phyloP scores from a whole-genome alignment of 2,329 filamentous ascomycete genomes.

The Diaporthe sp. region DNA sequence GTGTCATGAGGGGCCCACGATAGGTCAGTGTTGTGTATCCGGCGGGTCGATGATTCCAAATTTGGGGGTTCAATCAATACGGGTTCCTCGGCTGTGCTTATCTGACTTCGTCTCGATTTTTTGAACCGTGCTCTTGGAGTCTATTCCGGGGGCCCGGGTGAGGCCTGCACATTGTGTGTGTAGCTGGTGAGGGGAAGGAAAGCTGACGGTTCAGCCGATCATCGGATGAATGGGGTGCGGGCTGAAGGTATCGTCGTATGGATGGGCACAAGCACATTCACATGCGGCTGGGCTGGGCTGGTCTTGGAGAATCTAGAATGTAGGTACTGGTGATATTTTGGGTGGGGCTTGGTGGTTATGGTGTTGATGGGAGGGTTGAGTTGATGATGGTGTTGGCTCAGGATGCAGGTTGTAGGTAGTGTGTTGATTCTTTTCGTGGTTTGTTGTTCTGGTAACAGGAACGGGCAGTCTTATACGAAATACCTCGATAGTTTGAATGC shows the following conservation, averaged over 20 bases:
- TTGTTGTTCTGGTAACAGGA: too few relatives aligned
- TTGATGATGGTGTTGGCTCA: too few relatives aligned
- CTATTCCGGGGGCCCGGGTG: neutral
- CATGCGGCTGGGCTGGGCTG: too few relatives aligned
- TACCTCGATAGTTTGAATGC: too few relatives aligned
- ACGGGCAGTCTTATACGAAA: too few relatives aligned
- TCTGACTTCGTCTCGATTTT: neutral
- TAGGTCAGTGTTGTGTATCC: neutral
- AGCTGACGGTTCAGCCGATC: slow-evolving; percentile 8
- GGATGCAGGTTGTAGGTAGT: too few relatives aligned
- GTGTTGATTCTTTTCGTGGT: too few relatives aligned
- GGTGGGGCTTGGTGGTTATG: too few relatives aligned
- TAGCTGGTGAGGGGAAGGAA: neutral
- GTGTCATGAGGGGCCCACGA: neutral
- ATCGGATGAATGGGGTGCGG: neutral
- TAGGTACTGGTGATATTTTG: too few relatives aligned
- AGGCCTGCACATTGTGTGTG: neutral
- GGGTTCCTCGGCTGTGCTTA: neutral
- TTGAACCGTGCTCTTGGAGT: neutral
- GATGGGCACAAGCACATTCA: too few relatives aligned
- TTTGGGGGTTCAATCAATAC: neutral
- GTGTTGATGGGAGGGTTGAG: too few relatives aligned
- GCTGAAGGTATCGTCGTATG: neutral
- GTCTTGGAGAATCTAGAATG: too few relatives aligned
- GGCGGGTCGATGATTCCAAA: neutral